phyloP scores from a whole-genome alignment of 2,329 filamentous ascomycete genomes.

The Hymenotorrendiella dingleyae region DNA sequence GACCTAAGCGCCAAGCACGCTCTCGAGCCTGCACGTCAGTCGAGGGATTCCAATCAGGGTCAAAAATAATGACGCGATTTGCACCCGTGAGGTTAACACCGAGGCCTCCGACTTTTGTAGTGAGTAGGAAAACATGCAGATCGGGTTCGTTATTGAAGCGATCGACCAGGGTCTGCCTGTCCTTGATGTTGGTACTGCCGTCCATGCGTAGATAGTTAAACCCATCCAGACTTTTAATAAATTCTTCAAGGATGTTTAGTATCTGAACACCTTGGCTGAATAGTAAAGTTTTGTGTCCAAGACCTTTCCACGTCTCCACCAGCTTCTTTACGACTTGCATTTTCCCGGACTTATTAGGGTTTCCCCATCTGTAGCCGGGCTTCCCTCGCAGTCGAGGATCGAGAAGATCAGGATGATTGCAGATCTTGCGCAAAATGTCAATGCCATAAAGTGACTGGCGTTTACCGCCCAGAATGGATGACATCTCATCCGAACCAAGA shows the following conservation, averaged over 20 bases:
- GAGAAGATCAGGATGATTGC: conserved; percentile 89
- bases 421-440: conserved; percentile 89
- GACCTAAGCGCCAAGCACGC: conserved; percentile 89
- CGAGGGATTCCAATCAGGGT: conserved; percentile 97
- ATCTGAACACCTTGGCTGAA: conserved; percentile 94
- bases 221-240: conserved; percentile 60
- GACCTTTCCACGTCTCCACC: conserved; percentile 77
- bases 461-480: conserved; percentile 68
- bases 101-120: conserved; percentile 89
- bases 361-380: conserved; percentile 70
- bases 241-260: conserved; percentile 87
- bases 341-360: conserved; percentile 77
- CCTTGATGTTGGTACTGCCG: conserved; percentile 80
- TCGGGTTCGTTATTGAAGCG: conserved; percentile 79
- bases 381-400: conserved; percentile 54
- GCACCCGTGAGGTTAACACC: conserved; percentile 94
- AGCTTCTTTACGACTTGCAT: conserved; percentile 91
- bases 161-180: conserved; percentile 85
- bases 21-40: conserved; percentile 94
- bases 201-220: conserved; percentile 89
- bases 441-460: conserved; percentile 83
- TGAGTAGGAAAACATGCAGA: conserved; percentile 84
- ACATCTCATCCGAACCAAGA: conserved; percentile 76
- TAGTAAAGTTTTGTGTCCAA: conserved; percentile 82
- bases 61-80: conserved; percentile 94